phyloP scores from a whole-genome alignment of 2,329 filamentous ascomycete genomes.

The Eurotiales sp. region DNA sequence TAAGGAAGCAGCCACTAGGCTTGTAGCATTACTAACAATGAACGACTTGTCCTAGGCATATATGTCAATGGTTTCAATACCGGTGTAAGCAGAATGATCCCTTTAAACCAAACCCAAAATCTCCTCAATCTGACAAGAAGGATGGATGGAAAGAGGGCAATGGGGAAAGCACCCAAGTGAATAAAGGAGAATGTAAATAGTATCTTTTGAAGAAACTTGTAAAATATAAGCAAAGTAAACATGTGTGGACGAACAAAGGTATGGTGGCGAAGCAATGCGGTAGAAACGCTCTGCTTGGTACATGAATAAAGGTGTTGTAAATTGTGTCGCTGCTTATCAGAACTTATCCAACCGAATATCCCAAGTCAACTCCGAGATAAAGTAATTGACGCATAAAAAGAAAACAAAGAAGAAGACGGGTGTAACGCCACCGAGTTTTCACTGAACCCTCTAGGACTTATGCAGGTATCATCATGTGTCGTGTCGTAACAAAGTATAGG shows the following conservation, averaged over 20 bases:
- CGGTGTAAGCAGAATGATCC: too few relatives aligned
- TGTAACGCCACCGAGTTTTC: slow-evolving; percentile 35
- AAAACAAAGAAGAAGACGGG: slow-evolving; percentile 10
- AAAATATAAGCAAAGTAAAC: slow-evolving; percentile 16
- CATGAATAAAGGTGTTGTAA: background rate
- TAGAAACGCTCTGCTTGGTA: background rate
- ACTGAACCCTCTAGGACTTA: slow-evolving; percentile 38
- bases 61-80: too few relatives aligned
- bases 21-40: too few relatives aligned
- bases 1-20: background rate
- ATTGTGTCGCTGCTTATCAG: background rate
- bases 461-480: slow-evolving; percentile 45
- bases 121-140: background rate
- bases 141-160: background rate
- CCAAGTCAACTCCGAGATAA: slow-evolving; percentile 17
- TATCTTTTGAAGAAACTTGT: slow-evolving; percentile 15
- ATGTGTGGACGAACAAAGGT: background rate
- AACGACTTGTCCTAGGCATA: too few relatives aligned
- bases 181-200: slow-evolving; percentile 17
- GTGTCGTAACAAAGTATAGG: slow-evolving; percentile 24
- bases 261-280: background rate
- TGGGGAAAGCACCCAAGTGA: background rate
- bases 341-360: too few relatives aligned
- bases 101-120: background rate
- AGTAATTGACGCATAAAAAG: slow-evolving; percentile 11